Evolutionary conservation across 345 rosid genomes (phyloP), one percentile per base, ranked within the genome.

Genomic region (Leavenworthia alabamica): DNA sequence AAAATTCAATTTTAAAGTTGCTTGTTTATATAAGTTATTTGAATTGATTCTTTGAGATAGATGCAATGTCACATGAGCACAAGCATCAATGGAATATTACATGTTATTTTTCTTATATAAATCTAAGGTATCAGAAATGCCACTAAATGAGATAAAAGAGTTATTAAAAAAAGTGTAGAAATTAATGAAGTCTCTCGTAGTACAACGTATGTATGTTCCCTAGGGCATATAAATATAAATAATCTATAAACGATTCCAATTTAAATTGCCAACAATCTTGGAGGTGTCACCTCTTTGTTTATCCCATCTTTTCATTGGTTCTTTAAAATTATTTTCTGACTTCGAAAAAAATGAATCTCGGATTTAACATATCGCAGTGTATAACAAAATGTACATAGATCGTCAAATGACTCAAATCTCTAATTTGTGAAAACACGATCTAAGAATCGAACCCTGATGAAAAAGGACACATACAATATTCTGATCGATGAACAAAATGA

Each of bases 171-270:
- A 56, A 4, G 2, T 17, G 2, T 6, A 60, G 45, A 51, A 59
- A 60, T 16, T 43, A 13, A 43, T 49, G 5, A 41, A 26, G 14
- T 16, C 31, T 39, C 58, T 33, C 2, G 56, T 46, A 62, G 62
- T 46, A 62, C 68, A 62, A 47, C 52, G 74, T 29, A 70, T 70
- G 37, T 45, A 31, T 70, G 68, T 39, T 70, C 68, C 74, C 68
- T 55, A 62, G 56, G 73, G 44, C 50, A 69, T 45, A 44, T 54
- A 24, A 35, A 45, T 56, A 65, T 42, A 15, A 43, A 35, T 36
- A 33, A 37, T 52, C 8, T n/a, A n/a, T n/a, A 19, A 13, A 43
- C 16, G 37, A 26, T 23, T 51, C 35, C 52, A 41, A 41, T 42
- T 42, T 41, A 13, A 49, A 43, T 17, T 36, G 32, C 60, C 66